Evolutionary conservation across 352 stramenopile genomes (phyloP), one percentile per base, ranked within the genome.

Genomic region (Blastocystis sp.): DNA sequence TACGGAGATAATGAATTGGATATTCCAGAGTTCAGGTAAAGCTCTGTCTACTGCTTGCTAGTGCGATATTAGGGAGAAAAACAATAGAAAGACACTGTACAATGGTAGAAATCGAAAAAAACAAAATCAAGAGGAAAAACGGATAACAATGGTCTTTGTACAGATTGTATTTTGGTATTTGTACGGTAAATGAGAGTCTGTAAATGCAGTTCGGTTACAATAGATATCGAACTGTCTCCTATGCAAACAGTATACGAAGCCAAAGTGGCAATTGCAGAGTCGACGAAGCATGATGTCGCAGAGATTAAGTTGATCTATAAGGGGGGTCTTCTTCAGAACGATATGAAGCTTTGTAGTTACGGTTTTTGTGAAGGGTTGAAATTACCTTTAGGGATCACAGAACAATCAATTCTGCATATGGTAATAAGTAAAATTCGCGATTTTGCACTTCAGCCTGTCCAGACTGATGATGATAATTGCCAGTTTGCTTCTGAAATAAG

Each of bases 221-320:
- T 82, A 18, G 73, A 82, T 39, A 53, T 82, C 1, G 41, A 64
- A 9, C 18, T 82, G 11, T 47, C 23, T 15, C 56, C 73, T 29
- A 37, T 23, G 18, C 47, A 82, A 68, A 66, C n/a, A 3, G 73
- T 82, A 53, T 20, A 15, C 41, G 73, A 82, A 23, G 50, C 73
- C 4, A 82, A 68, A n/a, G 26, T 6, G 9, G 26, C 26, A 3
- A 82, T 82, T 43, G 73, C 23, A 2, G 23, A 26, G 3, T 26
- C 18, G 18, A 50, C 55, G 8, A n/a, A 66, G 7, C 23, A 23
- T 20, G 18, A 66, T n/a, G 18, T 53, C 2, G 20, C 18, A 54
- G n/a, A 53, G 15, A 69, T 82, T 8, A 64, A 68, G 26, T 34
- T 82, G n/a, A 82, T 82, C 11, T 82, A 55, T 23, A 82, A 45